phyloP scores from a whole-genome alignment of 2,329 filamentous ascomycete genomes.

The Colletotrichum eremochloae region DNA sequence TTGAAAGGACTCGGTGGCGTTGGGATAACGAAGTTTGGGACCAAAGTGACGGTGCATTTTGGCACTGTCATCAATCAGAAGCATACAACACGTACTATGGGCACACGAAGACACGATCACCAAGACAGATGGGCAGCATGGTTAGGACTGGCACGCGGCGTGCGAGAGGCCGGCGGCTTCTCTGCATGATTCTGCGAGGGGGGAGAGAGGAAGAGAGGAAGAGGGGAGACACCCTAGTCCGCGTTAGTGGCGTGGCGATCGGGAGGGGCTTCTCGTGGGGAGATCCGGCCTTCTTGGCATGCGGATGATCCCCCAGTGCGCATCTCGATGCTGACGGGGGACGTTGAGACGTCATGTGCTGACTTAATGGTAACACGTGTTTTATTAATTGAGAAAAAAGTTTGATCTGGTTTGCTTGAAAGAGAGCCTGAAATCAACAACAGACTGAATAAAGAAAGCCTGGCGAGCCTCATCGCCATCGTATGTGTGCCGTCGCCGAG shows the following conservation, averaged over 20 bases:
- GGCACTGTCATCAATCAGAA: slow-evolving; percentile 4
- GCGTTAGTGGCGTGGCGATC: slow-evolving; percentile 38
- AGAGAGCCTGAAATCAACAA: background rate
- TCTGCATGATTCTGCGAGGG: background rate
- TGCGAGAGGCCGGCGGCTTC: background rate
- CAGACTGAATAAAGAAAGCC: background rate
- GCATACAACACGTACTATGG: background rate
- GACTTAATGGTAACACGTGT: background rate
- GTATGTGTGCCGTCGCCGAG: no score
- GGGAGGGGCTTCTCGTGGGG: slow-evolving; percentile 30
- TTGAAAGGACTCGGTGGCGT: background rate
- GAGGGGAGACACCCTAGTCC: slow-evolving; percentile 2
- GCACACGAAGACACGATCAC: slow-evolving; percentile 12
- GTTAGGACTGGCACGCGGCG: no score
- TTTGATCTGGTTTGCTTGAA: background rate
- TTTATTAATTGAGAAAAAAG: background rate
- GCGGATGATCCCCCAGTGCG: slow-evolving; percentile 2
- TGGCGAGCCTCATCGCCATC: no score
- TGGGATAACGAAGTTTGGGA: background rate
- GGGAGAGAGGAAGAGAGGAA: background rate
- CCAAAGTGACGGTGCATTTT: slow-evolving; percentile 7
- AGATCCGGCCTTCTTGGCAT: slow-evolving; percentile 15
- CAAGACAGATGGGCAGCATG: background rate
- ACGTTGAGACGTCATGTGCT: background rate
- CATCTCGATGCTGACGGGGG: background rate